Evolutionary conservation across 306 rosid species (phyloP), one percentile per base, ranked within the genome.

Genomic region (Castanea sativa): DNA sequence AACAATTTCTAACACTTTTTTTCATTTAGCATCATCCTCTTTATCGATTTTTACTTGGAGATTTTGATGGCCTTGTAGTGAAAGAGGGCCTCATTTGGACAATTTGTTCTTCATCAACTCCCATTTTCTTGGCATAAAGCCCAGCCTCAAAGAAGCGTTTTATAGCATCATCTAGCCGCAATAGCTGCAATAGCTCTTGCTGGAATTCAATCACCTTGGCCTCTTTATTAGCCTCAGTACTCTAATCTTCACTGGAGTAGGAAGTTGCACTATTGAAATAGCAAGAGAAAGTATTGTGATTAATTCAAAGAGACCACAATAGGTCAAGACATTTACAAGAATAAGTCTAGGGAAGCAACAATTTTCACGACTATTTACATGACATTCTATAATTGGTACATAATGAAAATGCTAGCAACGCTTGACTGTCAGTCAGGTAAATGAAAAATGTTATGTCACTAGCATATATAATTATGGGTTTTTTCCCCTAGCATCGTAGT

Each of bases 21-120:
- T 3, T 33, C 35, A 71, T 56, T 27, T 29, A 29, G 55, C 76
- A 38, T 55, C 68, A 71, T 55, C 25, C 19, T 30, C 60, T 79
- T 27, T 80, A 82, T 10, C 85, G 88, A 13, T 83, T 82, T 71
- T n/a, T 74, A 58, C 56, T 69, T 53, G 84, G 9, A 55, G 81
- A 53, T 67, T 84, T 80, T 32, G 88, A 80, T 56, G 88, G 60
- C 78, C 97, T 87, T 27, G 96, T 81, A 51, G 96, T 88, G 79
- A 92, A 90, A 76, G 97, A 94, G 38, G 98, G 98, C 74, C 88
- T 94, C 97, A 92, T 94, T 71, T 89, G 93, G 38, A 94, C 97
- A 56, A 90, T 88, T 59, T 86, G 90, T 63, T 94, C 94, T 69
- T 81, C 87, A 83, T 75, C 79, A 10, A 91, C 98, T 70, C 97